Evolutionary conservation across 768 basidiomycete species (phyloP), one percentile per base, ranked within the genome.

Genomic region (Roridomyces roridus): DNA sequence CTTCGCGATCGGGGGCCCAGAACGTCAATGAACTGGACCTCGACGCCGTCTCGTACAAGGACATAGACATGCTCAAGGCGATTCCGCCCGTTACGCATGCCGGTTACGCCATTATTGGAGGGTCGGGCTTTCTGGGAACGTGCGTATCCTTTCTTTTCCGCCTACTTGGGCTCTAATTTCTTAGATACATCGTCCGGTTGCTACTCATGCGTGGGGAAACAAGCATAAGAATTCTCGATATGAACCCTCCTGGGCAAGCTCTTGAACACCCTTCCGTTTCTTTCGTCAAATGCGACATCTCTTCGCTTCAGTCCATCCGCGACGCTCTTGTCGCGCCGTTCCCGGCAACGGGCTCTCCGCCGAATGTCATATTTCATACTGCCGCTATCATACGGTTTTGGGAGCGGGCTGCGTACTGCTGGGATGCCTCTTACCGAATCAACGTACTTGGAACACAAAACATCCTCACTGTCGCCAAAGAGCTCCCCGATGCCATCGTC

Each of bases 311-410:
- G 6, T 70, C 72, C n/a, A 48, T 73, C 6, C 66, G 66, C 15
- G 62, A 59, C 4, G 71, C 55, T 15, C 68, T 72, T 25, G 51
- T 56, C 21, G 29, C 46, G 20, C 68, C 67, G 6, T 72, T 72
- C 54, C 42, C 40, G 78, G 78, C 65, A 78, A 84, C 46, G 71
- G 76, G 39, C 74, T 72, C n/a, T 73, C 60, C 68, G 10, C 66
- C 69, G 18, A 65, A 75, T n/a, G 83, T 83, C 5, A 80, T 85
- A 18, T 83, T 82, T 65, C 81, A 84, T 59, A 81, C 80, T 26
- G 85, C 82, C 6, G 82, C 84, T 6, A 78, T 70, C 43, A 84
- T 85, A 54, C 81, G 81, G 17, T 85, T 83, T 66, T 85, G 78
- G 68, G 84, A 85, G 62, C 78, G 80, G n/a, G 65, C 73, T 28